phyloP scores from a whole-genome alignment of 345 rosid genomes.

The Gossypium mustelinum region DNA sequence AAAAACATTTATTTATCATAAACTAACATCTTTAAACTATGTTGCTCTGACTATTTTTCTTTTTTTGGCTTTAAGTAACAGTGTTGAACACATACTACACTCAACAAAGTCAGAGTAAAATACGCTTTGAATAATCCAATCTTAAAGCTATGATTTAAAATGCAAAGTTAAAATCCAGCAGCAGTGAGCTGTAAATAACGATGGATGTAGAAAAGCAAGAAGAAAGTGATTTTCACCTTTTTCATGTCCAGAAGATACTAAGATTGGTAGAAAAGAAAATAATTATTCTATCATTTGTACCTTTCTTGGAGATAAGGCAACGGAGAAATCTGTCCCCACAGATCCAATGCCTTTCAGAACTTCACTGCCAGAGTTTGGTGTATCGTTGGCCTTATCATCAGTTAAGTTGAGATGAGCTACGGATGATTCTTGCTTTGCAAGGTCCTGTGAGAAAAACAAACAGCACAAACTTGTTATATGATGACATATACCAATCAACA shows the following conservation, averaged over 20 bases:
- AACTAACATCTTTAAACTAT: no score
- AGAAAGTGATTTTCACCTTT: no score
- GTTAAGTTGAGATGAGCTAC: constrained; percentile 35
- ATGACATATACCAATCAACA: background rate
- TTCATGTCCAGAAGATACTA: background rate
- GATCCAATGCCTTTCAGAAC: constrained; percentile 25
- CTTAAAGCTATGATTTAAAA: no score
- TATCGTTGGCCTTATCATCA: constrained; percentile 26
- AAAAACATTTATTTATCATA: background rate
- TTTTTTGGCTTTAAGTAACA: no score
- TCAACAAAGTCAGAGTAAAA: background rate
- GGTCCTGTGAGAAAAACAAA: constrained; percentile 29
- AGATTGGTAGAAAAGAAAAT: background rate
- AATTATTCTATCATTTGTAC: constrained; percentile 23
- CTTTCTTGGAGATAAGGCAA: constrained; percentile 31
- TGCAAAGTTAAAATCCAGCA: background rate
- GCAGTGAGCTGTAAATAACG: background rate
- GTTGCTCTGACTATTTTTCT: no score
- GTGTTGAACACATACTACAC: background rate
- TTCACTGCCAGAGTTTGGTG: constrained; percentile 24
- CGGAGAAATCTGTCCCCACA: constrained; percentile 14
- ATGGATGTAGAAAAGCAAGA: no score
- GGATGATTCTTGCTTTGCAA: constrained; percentile 26
- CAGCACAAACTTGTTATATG: background rate
- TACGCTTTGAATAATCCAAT: no score